Evolutionary conservation across 495 filamentous ascomycete species (phyloP), one percentile per base, ranked within the genome.

Genomic region (Penicillium crystallinum): DNA sequence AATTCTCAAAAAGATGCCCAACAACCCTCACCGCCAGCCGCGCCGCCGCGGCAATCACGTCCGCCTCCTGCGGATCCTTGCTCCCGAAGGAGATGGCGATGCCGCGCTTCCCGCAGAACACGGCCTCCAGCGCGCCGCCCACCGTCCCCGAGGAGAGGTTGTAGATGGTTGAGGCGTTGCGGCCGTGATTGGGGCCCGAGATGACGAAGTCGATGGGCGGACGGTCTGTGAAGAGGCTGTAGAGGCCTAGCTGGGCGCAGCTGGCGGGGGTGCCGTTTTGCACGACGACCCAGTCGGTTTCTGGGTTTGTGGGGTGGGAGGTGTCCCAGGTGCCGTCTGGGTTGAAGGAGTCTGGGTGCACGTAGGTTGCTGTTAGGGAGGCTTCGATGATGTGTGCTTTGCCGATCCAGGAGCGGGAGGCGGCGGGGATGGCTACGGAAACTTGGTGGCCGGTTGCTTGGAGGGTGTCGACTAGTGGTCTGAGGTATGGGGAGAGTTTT

Each of bases 351-450:
- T 77, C 68, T 12, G 79, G 75, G 23, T 87, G 86, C 64, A 92
- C 96, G 74, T 93, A 93, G 35, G 80, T 83, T 1, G 91, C 90
- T 57, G 85, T 88, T 44, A 95, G 77, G 2, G 84, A 81, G 56
- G 89, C 83, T 62, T 90, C 90, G 62, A 95, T 89, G 39, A 97
- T 81, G 68, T 97, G 92, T 2, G 93, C 93, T 73, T 98, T 98
- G 50, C 91, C 91, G 65, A 98, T 97, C 93, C 93, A 98, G 14
- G 89, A 95, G 30, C 91, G 86, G 58, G 96, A 95, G 14, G 82
- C 81, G 64, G 95, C 84, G 1, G 93, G 93, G 34, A 97, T 83
- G 58, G 91, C 85, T 51, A 97, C 91, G n/a, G 88, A 91, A 65
- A 97, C 88, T 48, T 72, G 76, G 70, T 95, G 91, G 37, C 90